Evolutionary conservation across 768 basidiomycete genomes (phyloP).

Genomic region (Calvatia gigantea): DNA sequence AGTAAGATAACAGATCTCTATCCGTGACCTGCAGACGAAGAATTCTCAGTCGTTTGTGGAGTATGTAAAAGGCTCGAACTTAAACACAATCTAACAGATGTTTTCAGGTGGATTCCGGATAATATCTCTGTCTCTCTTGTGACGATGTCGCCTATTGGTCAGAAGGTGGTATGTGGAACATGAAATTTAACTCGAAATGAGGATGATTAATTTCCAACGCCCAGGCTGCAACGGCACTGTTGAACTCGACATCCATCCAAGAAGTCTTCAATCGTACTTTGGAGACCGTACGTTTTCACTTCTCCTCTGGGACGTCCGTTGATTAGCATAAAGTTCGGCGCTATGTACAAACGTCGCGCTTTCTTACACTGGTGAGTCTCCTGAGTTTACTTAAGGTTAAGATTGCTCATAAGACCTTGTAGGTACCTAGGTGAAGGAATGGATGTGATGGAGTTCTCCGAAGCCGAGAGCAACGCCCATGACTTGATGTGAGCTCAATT

Average conservation of each 20-base stretch:
- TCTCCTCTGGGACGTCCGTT: neutral
- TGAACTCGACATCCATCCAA: slow-evolving; percentile 82
- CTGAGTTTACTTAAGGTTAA: neutral
- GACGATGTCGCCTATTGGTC: slow-evolving; percentile 80
- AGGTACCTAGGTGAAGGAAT: slow-evolving; percentile 87
- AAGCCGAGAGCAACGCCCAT: slow-evolving; percentile 79
- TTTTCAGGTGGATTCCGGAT: slow-evolving; percentile 79
- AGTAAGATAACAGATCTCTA: slow-evolving; percentile 46
- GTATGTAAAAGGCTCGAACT: slow-evolving; percentile 35
- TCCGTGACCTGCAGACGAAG: slow-evolving; percentile 71
- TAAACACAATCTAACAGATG: neutral
- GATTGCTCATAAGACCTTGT: neutral
- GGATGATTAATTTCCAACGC: slow-evolving; percentile 12
- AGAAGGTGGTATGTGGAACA: slow-evolving; percentile 49
- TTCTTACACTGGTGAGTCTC: slow-evolving; percentile 76
- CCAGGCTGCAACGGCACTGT: slow-evolving; percentile 65
- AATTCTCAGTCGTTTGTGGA: slow-evolving; percentile 78
- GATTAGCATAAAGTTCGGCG: slow-evolving; percentile 48
- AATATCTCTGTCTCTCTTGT: slow-evolving; percentile 84
- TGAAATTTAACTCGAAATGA: neutral
- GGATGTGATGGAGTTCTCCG: slow-evolving; percentile 84
- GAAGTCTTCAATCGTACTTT: slow-evolving; percentile 79
- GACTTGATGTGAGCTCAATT: slow-evolving; percentile 68
- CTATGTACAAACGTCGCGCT: slow-evolving; percentile 82
- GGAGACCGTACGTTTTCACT: slow-evolving; percentile 40